Evolutionary conservation across 768 basidiomycete genomes (phyloP).

Genomic region (Mycena chlorophos): DNA sequence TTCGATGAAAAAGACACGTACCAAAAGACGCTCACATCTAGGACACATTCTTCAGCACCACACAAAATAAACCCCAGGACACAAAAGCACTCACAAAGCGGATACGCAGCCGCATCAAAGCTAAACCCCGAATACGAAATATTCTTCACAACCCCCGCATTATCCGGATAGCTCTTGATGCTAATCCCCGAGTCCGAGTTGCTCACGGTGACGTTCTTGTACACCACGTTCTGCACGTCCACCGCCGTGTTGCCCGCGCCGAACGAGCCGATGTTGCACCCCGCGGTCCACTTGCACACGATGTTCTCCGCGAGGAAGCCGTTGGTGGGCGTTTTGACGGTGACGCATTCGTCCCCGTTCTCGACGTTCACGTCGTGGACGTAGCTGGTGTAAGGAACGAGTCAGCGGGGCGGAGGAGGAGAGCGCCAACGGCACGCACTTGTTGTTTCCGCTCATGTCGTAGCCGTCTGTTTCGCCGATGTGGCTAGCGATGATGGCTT

Average conservation of each 20-base stretch:
- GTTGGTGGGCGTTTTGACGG: conserved; percentile 33
- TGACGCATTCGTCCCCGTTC: conserved; percentile 34
- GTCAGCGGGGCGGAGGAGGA: neutral
- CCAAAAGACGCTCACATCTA: conserved; percentile 23
- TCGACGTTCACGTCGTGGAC: conserved; percentile 37
- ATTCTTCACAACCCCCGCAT: conserved; percentile 24
- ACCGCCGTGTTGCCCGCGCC: conserved; percentile 24
- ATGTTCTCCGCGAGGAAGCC: conserved; percentile 22
- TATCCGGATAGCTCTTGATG: conserved; percentile 27
- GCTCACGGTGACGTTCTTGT: conserved; percentile 24
- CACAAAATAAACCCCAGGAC: neutral
- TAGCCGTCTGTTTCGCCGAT: conserved; percentile 29
- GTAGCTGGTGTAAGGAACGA: conserved; percentile 15
- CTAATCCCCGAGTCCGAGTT: conserved; percentile 27
- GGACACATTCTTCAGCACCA: neutral
- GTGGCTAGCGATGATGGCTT: conserved; percentile 25
- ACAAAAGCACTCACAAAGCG: conserved; percentile 9
- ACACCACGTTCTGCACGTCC: conserved; percentile 25
- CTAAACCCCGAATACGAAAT: conserved; percentile 22
- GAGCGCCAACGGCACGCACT: neutral
- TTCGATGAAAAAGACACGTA: neutral
- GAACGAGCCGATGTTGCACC: conserved; percentile 28
- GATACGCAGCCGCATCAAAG: conserved; percentile 11
- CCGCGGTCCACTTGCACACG: conserved; percentile 23
- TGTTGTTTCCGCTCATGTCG: conserved; percentile 30